phyloP scores from a whole-genome alignment of 331 rosid genomes.

The Pyrus hybrid region DNA sequence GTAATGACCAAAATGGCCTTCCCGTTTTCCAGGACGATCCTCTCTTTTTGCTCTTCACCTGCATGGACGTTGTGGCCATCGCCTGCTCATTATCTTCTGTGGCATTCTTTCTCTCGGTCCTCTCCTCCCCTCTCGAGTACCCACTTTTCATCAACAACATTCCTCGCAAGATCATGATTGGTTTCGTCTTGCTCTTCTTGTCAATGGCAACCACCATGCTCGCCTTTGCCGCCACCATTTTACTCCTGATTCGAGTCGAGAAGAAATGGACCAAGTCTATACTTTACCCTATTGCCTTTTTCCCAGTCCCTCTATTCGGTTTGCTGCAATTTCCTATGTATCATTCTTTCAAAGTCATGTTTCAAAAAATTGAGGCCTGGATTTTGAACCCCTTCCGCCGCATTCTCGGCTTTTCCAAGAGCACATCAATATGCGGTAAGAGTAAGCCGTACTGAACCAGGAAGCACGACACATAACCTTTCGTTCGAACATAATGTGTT shows the following conservation, averaged over 20 bases:
- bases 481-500: too few relatives aligned
- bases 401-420: background rate
- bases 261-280: conserved; percentile 1
- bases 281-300: background rate
- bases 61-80: conserved; percentile 7
- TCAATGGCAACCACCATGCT: conserved; percentile 13
- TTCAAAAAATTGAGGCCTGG: background rate
- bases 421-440: background rate
- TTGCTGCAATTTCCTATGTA: background rate
- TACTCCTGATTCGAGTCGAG: background rate
- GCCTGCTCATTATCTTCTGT: conserved; percentile 11
- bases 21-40: background rate
- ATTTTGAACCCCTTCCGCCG: background rate
- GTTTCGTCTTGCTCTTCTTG: conserved; percentile 9
- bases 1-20: conserved; percentile 1
- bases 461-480: background rate
- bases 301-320: conserved; percentile 3
- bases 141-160: background rate
- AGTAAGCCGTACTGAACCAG: background rate
- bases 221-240: conserved; percentile 10
- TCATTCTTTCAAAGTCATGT: background rate
- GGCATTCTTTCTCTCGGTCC: conserved; percentile 15
- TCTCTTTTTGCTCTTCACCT: conserved; percentile 9
- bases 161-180: conserved; percentile 6
- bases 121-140: conserved; percentile 11